phyloP scores from a whole-genome alignment of 2,329 filamentous ascomycete species.

The Elsinoe australis region DNA sequence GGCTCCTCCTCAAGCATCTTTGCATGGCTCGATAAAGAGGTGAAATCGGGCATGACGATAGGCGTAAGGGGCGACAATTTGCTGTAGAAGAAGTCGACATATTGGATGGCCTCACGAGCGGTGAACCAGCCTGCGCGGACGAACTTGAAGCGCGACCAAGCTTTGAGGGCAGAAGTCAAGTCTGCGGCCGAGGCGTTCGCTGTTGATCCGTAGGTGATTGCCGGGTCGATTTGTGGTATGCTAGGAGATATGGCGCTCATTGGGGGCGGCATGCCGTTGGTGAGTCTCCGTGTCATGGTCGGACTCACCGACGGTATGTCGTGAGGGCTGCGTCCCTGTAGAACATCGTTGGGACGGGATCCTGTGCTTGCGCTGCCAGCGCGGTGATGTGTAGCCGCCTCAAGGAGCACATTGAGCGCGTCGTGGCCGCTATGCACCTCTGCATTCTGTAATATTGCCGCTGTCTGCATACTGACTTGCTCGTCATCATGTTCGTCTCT shows the following conservation, averaged over 20 bases:
- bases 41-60: conserved; percentile 85
- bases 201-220: conserved; percentile 21
- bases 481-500: conserved; percentile 45
- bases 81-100: conserved; percentile 92
- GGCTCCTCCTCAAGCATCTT: conserved; percentile 83
- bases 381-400: conserved; percentile 57
- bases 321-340: conserved; percentile 6
- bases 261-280: conserved; percentile 14
- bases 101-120: conserved; percentile 82
- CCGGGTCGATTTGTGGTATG: conserved; percentile 23
- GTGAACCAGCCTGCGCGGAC: conserved; percentile 97
- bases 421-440: conserved; percentile 89
- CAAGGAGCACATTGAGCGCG: conserved; percentile 82
- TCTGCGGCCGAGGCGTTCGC: conserved; percentile 32
- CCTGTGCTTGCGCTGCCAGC: conserved; percentile 36
- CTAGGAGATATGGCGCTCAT: conserved; percentile 12
- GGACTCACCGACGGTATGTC: conserved; percentile 12
- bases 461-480: conserved; percentile 53
- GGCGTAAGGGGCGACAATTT: conserved; percentile 87
- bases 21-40: conserved; percentile 68
- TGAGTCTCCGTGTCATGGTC: not conserved
- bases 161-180: conserved; percentile 56
- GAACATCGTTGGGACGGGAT: conserved; percentile 7
- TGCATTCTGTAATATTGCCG: conserved; percentile 50
- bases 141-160: conserved; percentile 90